Base-by-base conservation (phyloP, 2,329 filamentous ascomycete genomes). In the Aureobasidium mangrovei region DNA sequence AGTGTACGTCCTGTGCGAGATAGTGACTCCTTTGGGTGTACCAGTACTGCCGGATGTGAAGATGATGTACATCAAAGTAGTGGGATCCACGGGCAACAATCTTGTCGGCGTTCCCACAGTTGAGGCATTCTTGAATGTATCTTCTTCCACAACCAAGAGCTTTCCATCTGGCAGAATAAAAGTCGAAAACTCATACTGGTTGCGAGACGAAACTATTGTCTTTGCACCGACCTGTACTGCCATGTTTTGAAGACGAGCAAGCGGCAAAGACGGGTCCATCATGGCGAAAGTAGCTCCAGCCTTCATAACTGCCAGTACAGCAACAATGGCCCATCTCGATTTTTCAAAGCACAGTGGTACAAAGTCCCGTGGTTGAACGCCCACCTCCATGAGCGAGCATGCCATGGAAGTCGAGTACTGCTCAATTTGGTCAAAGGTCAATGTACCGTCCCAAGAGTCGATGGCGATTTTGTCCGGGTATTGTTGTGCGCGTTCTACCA, bases 1-100 rank as follows among this genome's bases (percentile, higher is more conserved):
- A 5, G 83, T 68, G 48, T 82, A 82, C 0, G 78, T 81, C 26
- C 80, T 81, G 28, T 64, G 59, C 2, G 59, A 57, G 26, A 54
- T 38, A 35, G 43, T 58, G 26, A 63, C 60, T 1, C 62, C 61
- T 40, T 64, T 66, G 4, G 64, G 61, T 7, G 60, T 59, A 7
- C 62, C 61, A 5, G 60, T 63, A 24, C 60, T 62, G n/a, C 64
- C 61, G 24, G 61, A 62, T 31, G 65, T 63, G 57, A 63, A 65
- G 28, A 66, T 63, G 3, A 67, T 57, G 43, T 60, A 63, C 47
- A 62, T 56, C 33, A 63, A 54, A 32, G 54, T 58, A 56, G 56
- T 54, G 41, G 56, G 31, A 18, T 56, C 46, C 7, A 57, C 57
- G 3, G 26, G 7, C n/a, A 26, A 43, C 29, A 45, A 45, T 40